Base-by-base conservation (phyloP, 805 yeast genomes). In the Lachancea mirantina region DNA sequence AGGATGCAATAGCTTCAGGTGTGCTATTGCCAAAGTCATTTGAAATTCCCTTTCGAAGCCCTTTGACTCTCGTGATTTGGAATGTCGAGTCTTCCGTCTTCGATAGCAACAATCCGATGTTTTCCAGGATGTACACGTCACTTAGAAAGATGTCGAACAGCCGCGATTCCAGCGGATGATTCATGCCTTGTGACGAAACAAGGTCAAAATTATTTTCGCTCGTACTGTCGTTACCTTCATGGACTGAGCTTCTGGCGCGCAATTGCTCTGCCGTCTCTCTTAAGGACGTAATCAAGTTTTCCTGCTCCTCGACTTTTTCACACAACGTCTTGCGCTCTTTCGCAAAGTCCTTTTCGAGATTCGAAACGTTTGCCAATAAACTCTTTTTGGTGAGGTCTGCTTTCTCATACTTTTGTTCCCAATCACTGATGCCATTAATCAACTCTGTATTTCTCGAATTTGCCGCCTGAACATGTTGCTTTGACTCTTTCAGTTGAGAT, bases 21-120 rank as follows among this genome's bases (percentile, higher is more conserved):
- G 53, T 39, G 11, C 57, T 57, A 23, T 65, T 61, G 19, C 50
- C 56, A 5, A 46, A 32, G 2, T 48, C 40, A 24, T 59, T 58
- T 8, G 58, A 64, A 24, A 60, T 53, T 34, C 66, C 70, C 30
- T 71, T 68, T 40, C 76, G 65, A 40, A 83, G 60, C 0, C 96
- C 96, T 50, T 83, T 83, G 3, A 85, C 96, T 39, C 96, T 68
- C 29, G 76, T 76, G 18, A 83, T 73, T 31, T 67, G 68, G 26
- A 67, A 62, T 7, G 56, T 62, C 11, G 64, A 62, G 8, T 54
- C 46, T 1, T 52, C 52, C 17, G 50, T 52, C 8, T 50, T 39
- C 2, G 59, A 45, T 6, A 54, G 37, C 22, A 85, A 65, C 28
- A 87, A 62, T 0, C 96, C 96, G 66, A 87, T 76, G 3, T 79